Evolutionary conservation across 495 filamentous ascomycete genomes (phyloP).

Genomic region (Astrothelium subdiscretum): DNA sequence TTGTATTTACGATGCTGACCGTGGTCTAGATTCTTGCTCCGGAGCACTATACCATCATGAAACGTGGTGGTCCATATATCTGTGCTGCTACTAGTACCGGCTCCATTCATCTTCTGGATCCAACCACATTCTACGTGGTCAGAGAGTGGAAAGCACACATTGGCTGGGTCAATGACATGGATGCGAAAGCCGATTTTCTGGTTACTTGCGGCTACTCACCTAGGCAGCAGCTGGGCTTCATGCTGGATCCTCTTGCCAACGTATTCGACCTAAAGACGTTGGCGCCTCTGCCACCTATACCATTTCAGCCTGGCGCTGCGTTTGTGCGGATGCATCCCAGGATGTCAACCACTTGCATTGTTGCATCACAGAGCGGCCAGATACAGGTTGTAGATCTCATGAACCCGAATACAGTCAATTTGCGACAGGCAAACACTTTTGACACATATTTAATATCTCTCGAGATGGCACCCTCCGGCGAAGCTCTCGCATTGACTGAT

Average conservation of each 20-base stretch:
- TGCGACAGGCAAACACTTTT: slow-evolving; percentile 72
- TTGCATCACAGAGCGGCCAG: slow-evolving; percentile 80
- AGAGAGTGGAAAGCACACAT: slow-evolving; percentile 83
- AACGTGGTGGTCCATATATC: slow-evolving; percentile 65
- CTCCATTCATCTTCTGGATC: slow-evolving; percentile 73
- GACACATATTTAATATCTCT: slow-evolving; percentile 57
- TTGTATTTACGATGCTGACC: not conserved
- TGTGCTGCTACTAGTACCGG: slow-evolving; percentile 84
- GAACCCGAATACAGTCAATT: slow-evolving; percentile 79
- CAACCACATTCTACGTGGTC: slow-evolving; percentile 58
- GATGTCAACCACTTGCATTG: slow-evolving; percentile 83
- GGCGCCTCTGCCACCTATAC: slow-evolving; percentile 71
- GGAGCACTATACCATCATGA: slow-evolving; percentile 80
- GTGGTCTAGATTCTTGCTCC: slow-evolving; percentile 26
- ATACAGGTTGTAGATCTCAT: slow-evolving; percentile 90
- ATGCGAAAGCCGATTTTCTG: slow-evolving; percentile 80
- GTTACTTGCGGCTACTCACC: slow-evolving; percentile 91
- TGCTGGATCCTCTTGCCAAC: slow-evolving; percentile 82
- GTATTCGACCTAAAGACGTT: slow-evolving; percentile 89
- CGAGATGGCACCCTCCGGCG: slow-evolving; percentile 82
- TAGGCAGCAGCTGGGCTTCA: slow-evolving; percentile 48
- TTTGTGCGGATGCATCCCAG: slow-evolving; percentile 92
- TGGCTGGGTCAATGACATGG: slow-evolving; percentile 84
- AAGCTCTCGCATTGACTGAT: slow-evolving; percentile 75
- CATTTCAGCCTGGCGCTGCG: slow-evolving; percentile 83